phyloP scores from a whole-genome alignment of 164 flowering plant genomes.

The Sextonia rubra region DNA sequence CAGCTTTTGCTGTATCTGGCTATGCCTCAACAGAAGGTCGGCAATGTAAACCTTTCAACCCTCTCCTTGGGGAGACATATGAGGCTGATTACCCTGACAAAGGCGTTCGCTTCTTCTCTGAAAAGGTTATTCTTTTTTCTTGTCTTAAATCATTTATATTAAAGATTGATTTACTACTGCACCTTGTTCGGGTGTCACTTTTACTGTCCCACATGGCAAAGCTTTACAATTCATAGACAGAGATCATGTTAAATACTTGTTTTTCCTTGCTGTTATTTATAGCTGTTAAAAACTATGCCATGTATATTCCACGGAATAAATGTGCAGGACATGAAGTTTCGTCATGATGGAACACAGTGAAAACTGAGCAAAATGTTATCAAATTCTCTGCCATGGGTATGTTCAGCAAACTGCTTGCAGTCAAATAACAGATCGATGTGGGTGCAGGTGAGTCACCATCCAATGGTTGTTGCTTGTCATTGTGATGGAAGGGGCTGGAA shows the following conservation, averaged over 20 bases:
- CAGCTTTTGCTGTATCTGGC: conserved; percentile 98
- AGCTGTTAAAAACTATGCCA: not conserved
- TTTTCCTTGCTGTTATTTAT: not conserved
- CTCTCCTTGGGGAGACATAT: conserved; percentile 97
- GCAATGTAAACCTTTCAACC: conserved; percentile 98
- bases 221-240: not conserved
- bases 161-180: not conserved
- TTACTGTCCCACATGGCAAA: not conserved
- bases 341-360: not conserved
- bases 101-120: conserved; percentile 95
- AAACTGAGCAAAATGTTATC: not conserved
- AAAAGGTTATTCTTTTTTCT: conserved; percentile 50
- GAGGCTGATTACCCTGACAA: conserved; percentile 99
- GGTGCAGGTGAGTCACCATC: conserved; percentile 96
- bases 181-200: not conserved
- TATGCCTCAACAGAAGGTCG: conserved; percentile 99
- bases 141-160: not conserved
- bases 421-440: not conserved
- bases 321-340: not conserved
- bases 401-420: not conserved
- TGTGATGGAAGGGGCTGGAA: conserved; percentile 99
- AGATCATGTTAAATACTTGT: not conserved
- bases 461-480: conserved; percentile 96
- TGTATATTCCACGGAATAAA: not conserved
- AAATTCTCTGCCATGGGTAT: not conserved